These are phyloP conservation scores for Brassica juncea DNA, from an alignment of 345 rosid genomes.

Conservation along the genomic window DNA sequence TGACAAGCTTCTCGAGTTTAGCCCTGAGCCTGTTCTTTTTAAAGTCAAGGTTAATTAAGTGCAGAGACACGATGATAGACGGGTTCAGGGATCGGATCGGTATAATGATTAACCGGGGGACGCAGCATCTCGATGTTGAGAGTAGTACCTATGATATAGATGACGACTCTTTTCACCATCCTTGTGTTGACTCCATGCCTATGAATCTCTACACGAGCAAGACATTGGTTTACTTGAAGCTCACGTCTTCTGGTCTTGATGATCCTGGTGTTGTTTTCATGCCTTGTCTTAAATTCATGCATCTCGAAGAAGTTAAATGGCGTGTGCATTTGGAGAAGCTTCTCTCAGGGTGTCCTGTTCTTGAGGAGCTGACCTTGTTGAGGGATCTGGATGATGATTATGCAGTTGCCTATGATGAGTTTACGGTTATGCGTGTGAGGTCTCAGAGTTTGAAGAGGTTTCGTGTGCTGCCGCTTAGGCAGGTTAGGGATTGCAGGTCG, in stretches of 20 bases:
- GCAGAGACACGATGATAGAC: too few species aligned
- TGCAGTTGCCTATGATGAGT: background rate
- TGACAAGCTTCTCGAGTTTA: background rate
- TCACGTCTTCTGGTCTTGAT: background rate
- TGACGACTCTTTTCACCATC: background rate
- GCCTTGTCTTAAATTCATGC: background rate
- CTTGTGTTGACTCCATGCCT: background rate
- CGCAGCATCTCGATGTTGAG: background rate
- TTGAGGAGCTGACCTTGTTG: background rate
- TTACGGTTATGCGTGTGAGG: background rate
- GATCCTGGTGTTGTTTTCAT: background rate
- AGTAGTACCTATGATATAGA: background rate
- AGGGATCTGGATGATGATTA: background rate
- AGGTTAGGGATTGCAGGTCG: background rate
- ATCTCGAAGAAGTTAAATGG: background rate
- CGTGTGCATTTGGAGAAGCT: background rate
- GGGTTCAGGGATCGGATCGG: background rate
- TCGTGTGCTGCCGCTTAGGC: background rate
- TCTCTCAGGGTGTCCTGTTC: slow-evolving; percentile 1
- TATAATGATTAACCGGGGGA: background rate
- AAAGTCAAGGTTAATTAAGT: background rate
- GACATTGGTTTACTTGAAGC: slow-evolving; percentile 5
- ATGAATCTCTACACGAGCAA: background rate
- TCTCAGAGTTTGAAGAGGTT: background rate
- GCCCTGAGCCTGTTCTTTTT: background rate